Percentiles rank a stretch among this genome's conserved stretches.
Evolutionary conservation across 441 rosid genomes (phyloP).

Genomic region (Monsonia emarginata): DNA sequence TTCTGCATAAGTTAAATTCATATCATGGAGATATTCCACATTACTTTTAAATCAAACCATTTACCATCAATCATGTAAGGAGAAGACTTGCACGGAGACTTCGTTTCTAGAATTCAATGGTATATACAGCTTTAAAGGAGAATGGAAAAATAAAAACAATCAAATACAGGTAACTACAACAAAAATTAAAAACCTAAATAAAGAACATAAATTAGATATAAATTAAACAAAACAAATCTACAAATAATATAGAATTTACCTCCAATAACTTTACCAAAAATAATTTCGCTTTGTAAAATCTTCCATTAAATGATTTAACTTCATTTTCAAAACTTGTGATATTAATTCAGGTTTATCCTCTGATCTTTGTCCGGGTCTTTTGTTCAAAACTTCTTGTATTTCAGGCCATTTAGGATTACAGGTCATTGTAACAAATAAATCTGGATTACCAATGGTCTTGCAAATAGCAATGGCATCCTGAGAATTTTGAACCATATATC

Average conservation of each 20-base stretch:
- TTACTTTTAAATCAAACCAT: neutral
- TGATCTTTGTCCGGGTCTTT: neutral
- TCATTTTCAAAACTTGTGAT: neutral
- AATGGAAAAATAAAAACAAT: too few relatives aligned
- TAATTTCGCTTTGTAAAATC: neutral
- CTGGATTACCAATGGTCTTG: neutral
- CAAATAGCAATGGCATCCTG: neutral
- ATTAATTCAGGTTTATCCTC: conserved; percentile 7
- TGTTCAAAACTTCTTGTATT: neutral
- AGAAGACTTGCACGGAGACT: neutral
- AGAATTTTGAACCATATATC: conserved; percentile 10
- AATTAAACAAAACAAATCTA: too few relatives aligned
- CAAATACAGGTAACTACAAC: too few relatives aligned
- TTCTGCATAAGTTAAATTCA: too few relatives aligned
- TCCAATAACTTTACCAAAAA: neutral
- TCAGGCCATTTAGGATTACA: conserved; percentile 10
- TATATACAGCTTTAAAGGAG: conserved; percentile 15
- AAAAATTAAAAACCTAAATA: too few relatives aligned
- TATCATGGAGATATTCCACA: neutral
- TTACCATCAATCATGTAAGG: conserved; percentile 5
- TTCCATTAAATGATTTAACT: neutral
- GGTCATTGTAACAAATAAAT: neutral
- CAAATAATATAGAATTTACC: too few relatives aligned
- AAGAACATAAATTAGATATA: too few relatives aligned
- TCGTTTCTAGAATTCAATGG: conserved; percentile 6